Percentiles rank a stretch among this genome's conserved stretches.
Evolutionary conservation across 2,329 filamentous ascomycete genomes (phyloP).

Genomic region (Leptographium lundbergii): DNA sequence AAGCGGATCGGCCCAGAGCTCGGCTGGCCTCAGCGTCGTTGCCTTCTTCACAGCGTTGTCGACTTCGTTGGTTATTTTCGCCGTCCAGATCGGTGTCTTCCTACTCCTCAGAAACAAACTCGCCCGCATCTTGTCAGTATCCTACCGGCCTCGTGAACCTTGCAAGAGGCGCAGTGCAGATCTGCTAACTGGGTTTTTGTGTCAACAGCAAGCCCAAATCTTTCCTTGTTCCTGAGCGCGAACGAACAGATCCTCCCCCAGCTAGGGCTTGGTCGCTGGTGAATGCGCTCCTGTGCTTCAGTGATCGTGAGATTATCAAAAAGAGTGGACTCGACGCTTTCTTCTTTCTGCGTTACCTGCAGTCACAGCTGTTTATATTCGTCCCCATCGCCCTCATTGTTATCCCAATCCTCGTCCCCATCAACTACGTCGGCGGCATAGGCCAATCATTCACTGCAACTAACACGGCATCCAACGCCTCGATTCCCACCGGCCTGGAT

Average conservation of each 20-base stretch:
- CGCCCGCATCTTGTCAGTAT: slow-evolving; percentile 64
- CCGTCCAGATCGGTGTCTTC: slow-evolving; percentile 56
- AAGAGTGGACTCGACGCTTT: slow-evolving; percentile 95
- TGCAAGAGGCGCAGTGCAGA: background rate
- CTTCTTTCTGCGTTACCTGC: slow-evolving; percentile 84
- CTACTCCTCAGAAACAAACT: slow-evolving; percentile 65
- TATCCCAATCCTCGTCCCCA: slow-evolving; percentile 71
- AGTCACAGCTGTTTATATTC: slow-evolving; percentile 76
- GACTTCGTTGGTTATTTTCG: slow-evolving; percentile 50
- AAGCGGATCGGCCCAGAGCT: slow-evolving; percentile 15
- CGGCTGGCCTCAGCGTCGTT: slow-evolving; percentile 31
- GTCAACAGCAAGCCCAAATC: slow-evolving; percentile 60
- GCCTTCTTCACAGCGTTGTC: slow-evolving; percentile 55
- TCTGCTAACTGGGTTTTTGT: background rate
- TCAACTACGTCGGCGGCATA: slow-evolving; percentile 65
- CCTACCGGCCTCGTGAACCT: background rate
- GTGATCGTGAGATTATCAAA: slow-evolving; percentile 74
- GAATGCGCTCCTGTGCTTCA: slow-evolving; percentile 50
- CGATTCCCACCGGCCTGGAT: slow-evolving; percentile 51
- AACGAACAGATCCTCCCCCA: slow-evolving; percentile 67
- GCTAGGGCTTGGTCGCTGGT: slow-evolving; percentile 37
- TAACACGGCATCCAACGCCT: slow-evolving; percentile 21
- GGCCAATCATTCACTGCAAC: slow-evolving; percentile 40
- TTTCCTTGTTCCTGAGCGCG: slow-evolving; percentile 73
- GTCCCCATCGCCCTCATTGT: slow-evolving; percentile 67